Base-by-base conservation (phyloP, 345 rosid species). In the Gossypium stocksii region DNA sequence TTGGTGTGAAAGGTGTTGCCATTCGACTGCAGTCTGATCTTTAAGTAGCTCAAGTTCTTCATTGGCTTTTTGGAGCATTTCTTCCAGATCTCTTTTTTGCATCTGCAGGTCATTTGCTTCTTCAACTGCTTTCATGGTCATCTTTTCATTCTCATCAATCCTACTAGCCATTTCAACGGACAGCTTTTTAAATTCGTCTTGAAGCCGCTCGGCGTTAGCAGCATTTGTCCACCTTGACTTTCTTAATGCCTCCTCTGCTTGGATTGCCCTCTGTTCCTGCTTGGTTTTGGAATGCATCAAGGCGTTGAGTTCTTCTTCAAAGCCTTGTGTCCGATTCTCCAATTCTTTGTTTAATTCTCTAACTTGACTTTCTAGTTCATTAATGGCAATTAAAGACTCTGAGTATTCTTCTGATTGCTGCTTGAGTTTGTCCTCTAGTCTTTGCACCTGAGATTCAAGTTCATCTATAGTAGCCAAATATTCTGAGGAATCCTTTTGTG, bases 201-300 rank as follows among this genome's bases (percentile, higher is more conserved):
- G 99, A 70, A 93, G 93, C 71, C 83, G 81, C 87, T 91, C 98
- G 27, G 94, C 99, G 70, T 90, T 78, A 58, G 80, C 81, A 41
- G 92, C 86, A 73, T 90, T 95, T 44, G 88, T 91, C 97, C 87
- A 89, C 79, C 93, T 90, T 7, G 89, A 84, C 65, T 86, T 84
- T 80, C 89, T 80, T 81, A 91, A 81, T 71, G 87, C 86, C 78
- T 93, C 99, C 85, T 95, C 99, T 60, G 99, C 93, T 72, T 66
- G 73, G 77, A 91, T 93, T 68, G 98, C 97, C 80, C 93, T 90
- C 69, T 93, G 91, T 83, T 95, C 97, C 82, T 90, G 90, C 76
- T 87, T 87, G 1, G 86, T 78, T 80, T 86, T 95, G 74, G 82
- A 89, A 29, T 22, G 65, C 74, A 82, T 90, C 85, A 87, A 58